Conservation (phyloP, 2,329 filamentous ascomycete species). For the Alternaria angustiovoidea region DNA sequence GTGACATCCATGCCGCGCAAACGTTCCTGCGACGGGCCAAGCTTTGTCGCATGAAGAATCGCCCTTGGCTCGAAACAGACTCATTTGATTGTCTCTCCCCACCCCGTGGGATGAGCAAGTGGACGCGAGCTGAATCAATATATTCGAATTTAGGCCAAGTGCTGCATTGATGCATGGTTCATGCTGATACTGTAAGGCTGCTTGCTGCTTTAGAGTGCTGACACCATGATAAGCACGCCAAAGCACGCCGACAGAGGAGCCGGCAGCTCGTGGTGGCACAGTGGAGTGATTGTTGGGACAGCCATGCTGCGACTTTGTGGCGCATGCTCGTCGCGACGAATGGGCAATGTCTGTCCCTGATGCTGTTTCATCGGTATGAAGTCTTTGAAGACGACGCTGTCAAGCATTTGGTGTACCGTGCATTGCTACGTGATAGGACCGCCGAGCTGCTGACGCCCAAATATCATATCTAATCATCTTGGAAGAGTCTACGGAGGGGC, state of each 20-base stretch:
- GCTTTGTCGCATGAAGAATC: constrained; percentile 35
- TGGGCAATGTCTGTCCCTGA: constrained; percentile 1
- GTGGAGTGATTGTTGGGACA: constrained; percentile 10
- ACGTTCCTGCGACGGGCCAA: constrained; percentile 37
- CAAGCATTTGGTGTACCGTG: background rate
- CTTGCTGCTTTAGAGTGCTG: constrained; percentile 36
- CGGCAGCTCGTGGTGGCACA: constrained; percentile 15
- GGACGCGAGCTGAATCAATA: constrained; percentile 23
- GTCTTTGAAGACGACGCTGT: constrained; percentile 2
- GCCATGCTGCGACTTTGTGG: constrained; percentile 12
- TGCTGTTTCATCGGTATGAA: constrained; percentile 5
- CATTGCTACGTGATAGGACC: background rate
- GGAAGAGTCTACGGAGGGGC: background rate
- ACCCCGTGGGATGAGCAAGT: constrained; percentile 18
- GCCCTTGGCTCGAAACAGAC: constrained; percentile 35
- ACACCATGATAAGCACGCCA: constrained; percentile 20
- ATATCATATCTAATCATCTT: background rate
- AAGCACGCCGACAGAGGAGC: constrained; percentile 29
- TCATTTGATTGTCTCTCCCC: constrained; percentile 30
- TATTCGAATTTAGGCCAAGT: constrained; percentile 26
- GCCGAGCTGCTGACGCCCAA: background rate
- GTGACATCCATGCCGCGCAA: constrained; percentile 22
- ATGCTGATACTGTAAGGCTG: constrained; percentile 18
- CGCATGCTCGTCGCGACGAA: constrained; percentile 10
- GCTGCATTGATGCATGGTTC: constrained; percentile 7